phyloP scores from a whole-genome alignment of 768 basidiomycete species.

The Tylopilus vinaceipallidus region DNA sequence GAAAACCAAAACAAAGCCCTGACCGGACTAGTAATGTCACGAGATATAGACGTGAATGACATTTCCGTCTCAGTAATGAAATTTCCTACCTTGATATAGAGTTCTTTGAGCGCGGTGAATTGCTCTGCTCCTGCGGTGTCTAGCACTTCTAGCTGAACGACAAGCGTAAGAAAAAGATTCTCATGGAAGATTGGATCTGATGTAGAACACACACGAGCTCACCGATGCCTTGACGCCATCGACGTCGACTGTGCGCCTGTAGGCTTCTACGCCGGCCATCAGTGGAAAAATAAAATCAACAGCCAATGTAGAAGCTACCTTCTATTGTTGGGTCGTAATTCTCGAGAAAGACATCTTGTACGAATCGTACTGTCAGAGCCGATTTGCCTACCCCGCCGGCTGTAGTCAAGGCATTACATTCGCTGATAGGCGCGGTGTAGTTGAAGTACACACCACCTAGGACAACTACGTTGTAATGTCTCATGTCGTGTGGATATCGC shows the following conservation, averaged over 20 bases:
- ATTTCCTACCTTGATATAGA: conserved; percentile 67
- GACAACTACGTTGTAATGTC: conserved; percentile 74
- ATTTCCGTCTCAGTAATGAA: background rate
- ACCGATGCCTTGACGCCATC: conserved; percentile 66
- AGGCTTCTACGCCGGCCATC: conserved; percentile 53
- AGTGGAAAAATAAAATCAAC: conserved; percentile 2
- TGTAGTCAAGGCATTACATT: conserved; percentile 29
- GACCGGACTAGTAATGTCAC: conserved; percentile 48
- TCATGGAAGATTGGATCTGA: conserved; percentile 1
- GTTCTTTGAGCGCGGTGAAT: conserved; percentile 76
- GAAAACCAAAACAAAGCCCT: conserved; percentile 83
- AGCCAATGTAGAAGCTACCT: conserved; percentile 41
- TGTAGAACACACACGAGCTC: conserved; percentile 26
- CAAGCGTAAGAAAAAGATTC: conserved; percentile 14
- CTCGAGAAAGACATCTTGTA: conserved; percentile 69
- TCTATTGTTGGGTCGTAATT: conserved; percentile 85
- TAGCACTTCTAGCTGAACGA: conserved; percentile 66
- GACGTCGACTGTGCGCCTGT: conserved; percentile 60
- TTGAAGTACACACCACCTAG: conserved; percentile 62
- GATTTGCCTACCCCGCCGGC: conserved; percentile 91
- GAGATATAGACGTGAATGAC: background rate
- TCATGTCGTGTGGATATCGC: conserved; percentile 42
- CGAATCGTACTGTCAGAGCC: conserved; percentile 77
- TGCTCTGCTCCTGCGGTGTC: conserved; percentile 89
- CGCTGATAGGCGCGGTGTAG: background rate